phyloP scores from a whole-genome alignment of 78 protist genomes.

The Dictyostelium discoideum region dicty_2.7 NC_007090.3:5425501-5426000 shows the following conservation, averaged over 20 bases:
- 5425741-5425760: background rate
- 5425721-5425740: background rate
- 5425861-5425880: background rate
- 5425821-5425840: background rate
- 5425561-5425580: background rate
- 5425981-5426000: background rate
- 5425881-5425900: background rate
- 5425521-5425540: too few relatives aligned
- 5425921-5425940: too few relatives aligned
- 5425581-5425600: background rate
- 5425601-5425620: background rate
- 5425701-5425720: background rate
- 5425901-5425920: background rate
- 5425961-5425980: too few relatives aligned
- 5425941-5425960: too few relatives aligned
- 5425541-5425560: too few relatives aligned
- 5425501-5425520: too few relatives aligned
- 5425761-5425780: background rate
- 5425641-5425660: background rate
- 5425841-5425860: background rate
- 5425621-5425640: background rate
- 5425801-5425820: background rate
- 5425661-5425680: background rate
- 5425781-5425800: background rate
- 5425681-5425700: background rate